These are phyloP conservation scores for Hura crepitans DNA, from an alignment of 441 rosid species.

Conservation along the genomic window DNA sequence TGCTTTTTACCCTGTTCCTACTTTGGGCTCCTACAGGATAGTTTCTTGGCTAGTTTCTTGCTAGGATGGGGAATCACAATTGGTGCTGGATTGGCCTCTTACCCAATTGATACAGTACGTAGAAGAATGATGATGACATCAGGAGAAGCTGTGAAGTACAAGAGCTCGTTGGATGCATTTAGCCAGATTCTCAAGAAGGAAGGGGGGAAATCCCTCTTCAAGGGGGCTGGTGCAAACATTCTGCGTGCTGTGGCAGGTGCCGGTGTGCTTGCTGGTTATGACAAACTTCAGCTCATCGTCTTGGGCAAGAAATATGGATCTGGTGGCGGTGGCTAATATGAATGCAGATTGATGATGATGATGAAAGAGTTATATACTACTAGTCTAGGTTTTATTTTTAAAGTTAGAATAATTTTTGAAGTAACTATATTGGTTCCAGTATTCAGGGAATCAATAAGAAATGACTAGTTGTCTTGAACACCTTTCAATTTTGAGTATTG, in stretches of 20 bases:
- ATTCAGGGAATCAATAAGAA: conserved; percentile 13
- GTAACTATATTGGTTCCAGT: conserved; percentile 19
- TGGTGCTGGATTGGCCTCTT: conserved; percentile 86
- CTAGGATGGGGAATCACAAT: conserved; percentile 90
- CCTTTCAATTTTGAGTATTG: conserved; percentile 28
- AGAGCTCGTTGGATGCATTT: conserved; percentile 76
- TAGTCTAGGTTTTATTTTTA: conserved; percentile 9
- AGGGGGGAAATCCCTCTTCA: conserved; percentile 77
- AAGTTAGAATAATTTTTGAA: conserved; percentile 32
- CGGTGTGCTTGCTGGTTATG: conserved; percentile 94
- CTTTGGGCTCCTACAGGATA: conserved; percentile 52
- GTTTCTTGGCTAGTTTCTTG: conserved; percentile 79
- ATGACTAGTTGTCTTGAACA: conserved; percentile 4
- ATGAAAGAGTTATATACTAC: conserved; percentile 8
- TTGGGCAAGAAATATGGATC: conserved; percentile 87
- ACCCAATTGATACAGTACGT: conserved; percentile 83
- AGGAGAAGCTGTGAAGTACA: conserved; percentile 90
- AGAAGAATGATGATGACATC: conserved; percentile 99
- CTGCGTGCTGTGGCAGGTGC: conserved; percentile 94
- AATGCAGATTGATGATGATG: conserved; percentile 22
- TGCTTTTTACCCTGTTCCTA: background rate
- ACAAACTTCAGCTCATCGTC: conserved; percentile 75
- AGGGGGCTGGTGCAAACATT: conserved; percentile 95
- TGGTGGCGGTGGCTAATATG: conserved; percentile 56
- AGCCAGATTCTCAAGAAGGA: conserved; percentile 67